Evolutionary conservation across 495 filamentous ascomycete species (phyloP), one percentile per base, ranked within the genome.

Genomic region (Margaritispora aquatica): DNA sequence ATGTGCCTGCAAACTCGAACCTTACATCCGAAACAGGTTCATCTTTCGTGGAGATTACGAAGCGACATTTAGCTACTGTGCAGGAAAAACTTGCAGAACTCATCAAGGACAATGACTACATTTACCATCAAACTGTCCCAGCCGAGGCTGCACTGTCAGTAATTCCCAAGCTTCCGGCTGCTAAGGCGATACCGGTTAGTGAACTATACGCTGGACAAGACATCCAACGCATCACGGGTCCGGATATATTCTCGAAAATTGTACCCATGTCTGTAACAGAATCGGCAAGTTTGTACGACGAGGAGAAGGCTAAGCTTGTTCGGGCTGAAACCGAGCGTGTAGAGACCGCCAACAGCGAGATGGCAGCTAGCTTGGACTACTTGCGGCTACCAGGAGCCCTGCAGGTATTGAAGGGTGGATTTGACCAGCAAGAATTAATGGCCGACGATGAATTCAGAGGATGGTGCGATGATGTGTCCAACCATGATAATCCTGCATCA

Each of bases 151-250:
- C 82, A 46, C 77, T 98, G 15, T 76, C 88, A 8, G 77, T 86
- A 17, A 88, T 98, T 53, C 84, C 92, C 2, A 98, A 97, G 70
- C 80, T 97, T 10, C 90, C 92, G 26, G 94, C 95, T 1, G 93
- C 95, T n/a, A 98, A 97, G 72, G 90, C 95, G 17, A 97, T 97
- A 54, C 92, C 95, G 0, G 94, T 98, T 38, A 92, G 90, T 71
- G 94, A 98, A 69, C 77, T 98, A 1, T 98, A 98, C 66, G 90
- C 94, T 61, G 92, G 93, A 22, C 92, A 97, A 69, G 94, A 98
- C 74, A 96, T 98, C 44, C 90, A 95, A 69, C 80, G 90, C 10
- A 97, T 97, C 48, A 98, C 96, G 51, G 94, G 94, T 0, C 94
- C 93, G 0, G 95, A 97, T 74, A 88, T 98, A 56, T 98, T 98